Conservation (phyloP, 2,329 filamentous ascomycete species). For the Penicillium sp. region DNA sequence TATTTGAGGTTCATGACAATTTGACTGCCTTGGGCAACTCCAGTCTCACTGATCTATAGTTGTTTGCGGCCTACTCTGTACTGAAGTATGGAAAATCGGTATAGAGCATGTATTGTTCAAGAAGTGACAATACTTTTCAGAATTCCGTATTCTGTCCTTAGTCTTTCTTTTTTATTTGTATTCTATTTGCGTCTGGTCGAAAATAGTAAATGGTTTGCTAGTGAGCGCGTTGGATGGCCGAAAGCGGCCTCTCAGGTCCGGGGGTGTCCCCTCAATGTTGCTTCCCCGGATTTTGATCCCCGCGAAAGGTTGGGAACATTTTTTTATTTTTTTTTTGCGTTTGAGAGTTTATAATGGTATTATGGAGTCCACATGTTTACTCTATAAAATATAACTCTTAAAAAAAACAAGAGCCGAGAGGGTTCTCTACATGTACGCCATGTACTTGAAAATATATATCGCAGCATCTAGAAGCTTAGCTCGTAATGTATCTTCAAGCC, state of each 20-base stretch:
- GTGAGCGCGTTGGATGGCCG: not conserved
- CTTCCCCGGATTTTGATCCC: slow-evolving; percentile 10
- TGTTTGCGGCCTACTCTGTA: not conserved
- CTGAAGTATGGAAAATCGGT: slow-evolving; percentile 5
- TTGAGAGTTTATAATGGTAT: not conserved
- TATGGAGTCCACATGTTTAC: not conserved
- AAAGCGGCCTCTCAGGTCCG: not conserved
- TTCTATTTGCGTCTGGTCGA: slow-evolving; percentile 7
- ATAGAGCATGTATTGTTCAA: not conserved
- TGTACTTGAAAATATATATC: not conserved
- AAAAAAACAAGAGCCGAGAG: too few relatives aligned
- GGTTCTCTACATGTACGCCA: too few relatives aligned
- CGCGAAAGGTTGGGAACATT: not conserved
- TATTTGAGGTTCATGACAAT: not conserved
- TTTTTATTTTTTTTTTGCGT: not conserved
- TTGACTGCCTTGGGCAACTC: not conserved
- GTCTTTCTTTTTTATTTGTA: not conserved
- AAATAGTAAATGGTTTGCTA: not conserved
- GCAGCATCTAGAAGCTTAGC: not conserved
- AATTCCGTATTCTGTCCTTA: not conserved
- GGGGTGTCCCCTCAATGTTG: not conserved
- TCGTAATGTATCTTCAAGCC: not conserved
- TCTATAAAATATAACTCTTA: not conserved
- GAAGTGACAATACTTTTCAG: slow-evolving; percentile 2
- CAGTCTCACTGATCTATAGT: not conserved